Conservation (phyloP, 2,329 filamentous ascomycete species). For the Botrytis fabae region DNA sequence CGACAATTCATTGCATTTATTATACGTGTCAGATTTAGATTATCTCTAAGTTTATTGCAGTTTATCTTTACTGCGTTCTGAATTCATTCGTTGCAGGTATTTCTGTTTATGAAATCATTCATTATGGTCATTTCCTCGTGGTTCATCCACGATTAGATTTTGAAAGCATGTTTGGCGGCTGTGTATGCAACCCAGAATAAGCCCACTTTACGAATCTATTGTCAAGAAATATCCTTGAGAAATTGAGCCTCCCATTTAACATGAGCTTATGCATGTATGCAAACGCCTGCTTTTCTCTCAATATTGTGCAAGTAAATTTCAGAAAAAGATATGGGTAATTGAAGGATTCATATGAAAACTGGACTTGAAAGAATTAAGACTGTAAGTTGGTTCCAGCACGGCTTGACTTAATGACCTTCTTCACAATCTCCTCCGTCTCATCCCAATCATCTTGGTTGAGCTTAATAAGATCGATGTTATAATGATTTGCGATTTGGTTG, state of each 20-base stretch:
- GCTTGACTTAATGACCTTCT: constrained; percentile 75
- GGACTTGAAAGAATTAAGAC: constrained; percentile 8
- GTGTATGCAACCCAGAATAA: constrained; percentile 22
- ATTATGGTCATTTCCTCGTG: constrained; percentile 18
- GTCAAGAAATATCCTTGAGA: not conserved
- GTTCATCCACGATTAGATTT: constrained; percentile 14
- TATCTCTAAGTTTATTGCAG: not conserved
- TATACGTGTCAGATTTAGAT: constrained; percentile 6
- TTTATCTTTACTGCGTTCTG: not conserved
- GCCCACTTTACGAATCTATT: constrained; percentile 8
- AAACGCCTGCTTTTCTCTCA: constrained; percentile 21
- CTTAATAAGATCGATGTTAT: constrained; percentile 76
- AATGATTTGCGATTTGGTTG: constrained; percentile 75
- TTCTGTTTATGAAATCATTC: constrained; percentile 11
- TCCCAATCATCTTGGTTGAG: constrained; percentile 91
- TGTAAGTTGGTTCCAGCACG: constrained; percentile 55
- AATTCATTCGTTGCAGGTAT: not conserved
- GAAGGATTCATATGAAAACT: not conserved
- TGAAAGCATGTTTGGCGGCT: constrained; percentile 12
- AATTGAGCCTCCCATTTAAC: not conserved
- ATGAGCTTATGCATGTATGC: constrained; percentile 14
- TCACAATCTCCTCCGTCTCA: constrained; percentile 77
- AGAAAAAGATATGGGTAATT: constrained; percentile 10
- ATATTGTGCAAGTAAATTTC: constrained; percentile 12
- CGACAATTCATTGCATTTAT: not conserved